Conservation (phyloP, 2,329 filamentous ascomycete species). For the Fusarium proliferatum region DNA sequence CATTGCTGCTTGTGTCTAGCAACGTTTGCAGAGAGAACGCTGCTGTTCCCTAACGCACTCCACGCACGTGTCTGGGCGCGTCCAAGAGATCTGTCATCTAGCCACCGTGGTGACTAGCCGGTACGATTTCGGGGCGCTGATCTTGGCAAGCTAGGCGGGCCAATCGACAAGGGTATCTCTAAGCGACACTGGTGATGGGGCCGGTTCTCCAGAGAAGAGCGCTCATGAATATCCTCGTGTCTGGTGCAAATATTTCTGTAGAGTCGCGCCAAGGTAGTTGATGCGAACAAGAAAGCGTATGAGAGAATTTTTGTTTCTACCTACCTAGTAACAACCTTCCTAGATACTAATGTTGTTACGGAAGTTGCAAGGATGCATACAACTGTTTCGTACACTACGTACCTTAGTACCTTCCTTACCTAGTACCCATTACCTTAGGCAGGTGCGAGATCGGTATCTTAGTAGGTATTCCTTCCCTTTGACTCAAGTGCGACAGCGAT, state of each 20-base stretch:
- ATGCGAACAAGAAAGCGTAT: background rate
- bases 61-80: background rate
- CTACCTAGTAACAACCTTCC: background rate
- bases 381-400: background rate
- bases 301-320: background rate
- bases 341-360: background rate
- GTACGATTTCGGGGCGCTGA: conserved; percentile 25
- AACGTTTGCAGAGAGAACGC: conserved; percentile 4
- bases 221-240: background rate
- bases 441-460: background rate
- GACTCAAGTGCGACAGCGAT: too few relatives aligned
- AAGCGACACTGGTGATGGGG: background rate
- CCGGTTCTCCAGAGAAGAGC: background rate
- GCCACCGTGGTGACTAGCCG: conserved; percentile 18
- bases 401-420: too few relatives aligned
- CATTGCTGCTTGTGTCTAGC: conserved; percentile 34
- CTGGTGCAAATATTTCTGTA: background rate
- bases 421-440: background rate
- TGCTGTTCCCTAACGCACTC: conserved; percentile 19
- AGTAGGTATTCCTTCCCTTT: too few relatives aligned
- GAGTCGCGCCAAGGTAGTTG: background rate
- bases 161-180: conserved; percentile 17
- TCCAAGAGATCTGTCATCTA: conserved; percentile 28
- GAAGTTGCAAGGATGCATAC: background rate
- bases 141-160: conserved; percentile 22